Base-by-base conservation (phyloP, 2,329 filamentous ascomycete species). In the Westerdykella sp. region DNA sequence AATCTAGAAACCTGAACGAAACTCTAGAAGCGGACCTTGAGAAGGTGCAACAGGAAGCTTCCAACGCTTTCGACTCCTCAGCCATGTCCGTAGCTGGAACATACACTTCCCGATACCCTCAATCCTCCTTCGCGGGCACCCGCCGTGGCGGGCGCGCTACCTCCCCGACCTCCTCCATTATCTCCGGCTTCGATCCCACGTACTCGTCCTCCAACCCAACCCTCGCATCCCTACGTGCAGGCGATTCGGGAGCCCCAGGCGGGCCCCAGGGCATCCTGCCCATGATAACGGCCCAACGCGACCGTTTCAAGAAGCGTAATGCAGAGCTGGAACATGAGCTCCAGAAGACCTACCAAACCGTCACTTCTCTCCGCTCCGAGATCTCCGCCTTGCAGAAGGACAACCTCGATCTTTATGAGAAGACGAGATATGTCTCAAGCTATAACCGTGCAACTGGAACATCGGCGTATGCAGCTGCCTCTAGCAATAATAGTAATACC, bases 251-350 rank as follows among this genome's bases (percentile, higher is more conserved):
- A 43, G 25, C 25, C 11, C 25, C 25, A 28, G 85, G 85, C 25
- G 79, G 86, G 42, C 87, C 87, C 2, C 87, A 87, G 0, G 88
- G 90, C 11, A 96, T 98, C 51, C 73, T 98, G 18, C 94, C 93
- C 28, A 98, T 98, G 94, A 86, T 98, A 41, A 95, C 93, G 28
- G 93, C 94, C 1, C 94, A 98, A 69, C 84, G 93, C 48, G 93
- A 98, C 69, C 87, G 93, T 40, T 98, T 97, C 79, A 97, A 96
- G 75, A 88, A 95, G 73, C 87, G 90, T 61, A 97, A 95, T 53
- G 73, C 81, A 0, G 86, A 98, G 64, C 79, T 98, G 16, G 93
- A 97, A 69, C 80, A 85, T 47, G 91, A 97, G 60, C 74, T 97
- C 9, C 88, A 89, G 5, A 89, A 94, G 53, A 79, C 80, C 28